These are phyloP conservation scores for Starmerella tilneyi DNA, from an alignment of 805 yeast species.

Conservation along the genomic window DNA sequence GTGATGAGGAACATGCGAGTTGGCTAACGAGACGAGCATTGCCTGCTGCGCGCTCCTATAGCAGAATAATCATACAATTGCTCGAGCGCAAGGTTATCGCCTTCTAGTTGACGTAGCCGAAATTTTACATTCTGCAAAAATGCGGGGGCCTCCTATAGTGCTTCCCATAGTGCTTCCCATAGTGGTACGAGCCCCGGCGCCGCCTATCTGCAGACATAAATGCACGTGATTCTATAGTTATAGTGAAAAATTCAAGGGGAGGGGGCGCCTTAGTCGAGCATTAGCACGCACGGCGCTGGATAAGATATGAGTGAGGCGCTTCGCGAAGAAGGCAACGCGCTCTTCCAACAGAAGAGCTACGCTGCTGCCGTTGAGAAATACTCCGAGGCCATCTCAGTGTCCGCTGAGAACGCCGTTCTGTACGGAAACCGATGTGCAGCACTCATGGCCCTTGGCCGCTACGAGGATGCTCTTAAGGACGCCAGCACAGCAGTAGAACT, in stretches of 20 bases:
- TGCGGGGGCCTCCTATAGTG: not conserved
- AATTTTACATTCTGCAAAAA: too few relatives aligned
- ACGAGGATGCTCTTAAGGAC: constrained; percentile 32
- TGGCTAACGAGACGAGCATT: too few relatives aligned
- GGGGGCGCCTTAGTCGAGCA: too few relatives aligned
- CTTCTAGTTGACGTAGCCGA: too few relatives aligned
- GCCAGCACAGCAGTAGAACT: constrained; percentile 28
- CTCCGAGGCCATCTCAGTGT: constrained; percentile 32
- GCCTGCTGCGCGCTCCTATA: too few relatives aligned
- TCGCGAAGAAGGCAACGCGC: constrained; percentile 33
- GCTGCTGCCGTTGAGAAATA: constrained; percentile 28
- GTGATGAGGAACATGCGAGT: too few relatives aligned
- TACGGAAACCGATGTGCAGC: constrained; percentile 36
- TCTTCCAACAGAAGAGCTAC: constrained; percentile 32
- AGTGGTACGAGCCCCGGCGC: not conserved
- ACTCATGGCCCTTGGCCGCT: constrained; percentile 30
- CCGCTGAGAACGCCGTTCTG: constrained; percentile 31
- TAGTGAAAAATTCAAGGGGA: not conserved
- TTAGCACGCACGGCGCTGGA: too few relatives aligned
- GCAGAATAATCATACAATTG: too few relatives aligned
- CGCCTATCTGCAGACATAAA: not conserved
- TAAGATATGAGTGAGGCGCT: constrained; percentile 24
- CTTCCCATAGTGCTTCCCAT: not conserved
- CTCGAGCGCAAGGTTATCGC: too few relatives aligned
- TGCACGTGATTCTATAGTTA: not conserved